These are phyloP conservation scores for Solanum hybrid DNA, from an alignment of 305 asterid genomes.

Conservation along the genomic window DNA sequence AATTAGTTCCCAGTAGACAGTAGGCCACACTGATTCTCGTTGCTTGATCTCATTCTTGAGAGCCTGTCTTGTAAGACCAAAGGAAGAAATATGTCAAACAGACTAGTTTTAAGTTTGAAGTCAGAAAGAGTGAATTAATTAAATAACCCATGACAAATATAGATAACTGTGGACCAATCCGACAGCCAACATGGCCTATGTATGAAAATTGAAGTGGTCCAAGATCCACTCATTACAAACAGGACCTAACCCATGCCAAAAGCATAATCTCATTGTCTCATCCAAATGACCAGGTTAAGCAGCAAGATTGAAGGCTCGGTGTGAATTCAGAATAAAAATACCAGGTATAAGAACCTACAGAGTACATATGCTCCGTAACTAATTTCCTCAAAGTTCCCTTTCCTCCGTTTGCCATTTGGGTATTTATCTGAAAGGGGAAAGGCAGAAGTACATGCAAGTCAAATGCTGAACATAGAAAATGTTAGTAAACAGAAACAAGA, in stretches of 20 bases:
- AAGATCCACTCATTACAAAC: background rate
- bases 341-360: conserved; percentile 51
- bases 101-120: background rate
- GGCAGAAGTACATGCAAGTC: background rate
- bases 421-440: conserved; percentile 54
- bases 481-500: background rate
- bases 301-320: background rate
- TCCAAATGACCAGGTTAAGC: background rate
- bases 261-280: background rate
- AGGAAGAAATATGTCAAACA: background rate
- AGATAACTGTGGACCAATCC: background rate
- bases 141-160: background rate
- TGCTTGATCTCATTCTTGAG: conserved; percentile 96
- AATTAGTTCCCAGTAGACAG: conserved; percentile 77
- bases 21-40: conserved; percentile 67
- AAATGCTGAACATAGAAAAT: background rate
- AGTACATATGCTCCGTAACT: conserved; percentile 87
- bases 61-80: conserved; percentile 42
- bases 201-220: background rate
- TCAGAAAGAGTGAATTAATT: conserved; percentile 1
- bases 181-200: background rate
- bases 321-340: background rate
- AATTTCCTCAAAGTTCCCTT: conserved; percentile 61
- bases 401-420: conserved; percentile 79
- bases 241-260: background rate